Evolutionary conservation across 176 grass and related monocot species (phyloP), one percentile per base, ranked within the genome.

Genomic region (Ensete ventricosum): DNA sequence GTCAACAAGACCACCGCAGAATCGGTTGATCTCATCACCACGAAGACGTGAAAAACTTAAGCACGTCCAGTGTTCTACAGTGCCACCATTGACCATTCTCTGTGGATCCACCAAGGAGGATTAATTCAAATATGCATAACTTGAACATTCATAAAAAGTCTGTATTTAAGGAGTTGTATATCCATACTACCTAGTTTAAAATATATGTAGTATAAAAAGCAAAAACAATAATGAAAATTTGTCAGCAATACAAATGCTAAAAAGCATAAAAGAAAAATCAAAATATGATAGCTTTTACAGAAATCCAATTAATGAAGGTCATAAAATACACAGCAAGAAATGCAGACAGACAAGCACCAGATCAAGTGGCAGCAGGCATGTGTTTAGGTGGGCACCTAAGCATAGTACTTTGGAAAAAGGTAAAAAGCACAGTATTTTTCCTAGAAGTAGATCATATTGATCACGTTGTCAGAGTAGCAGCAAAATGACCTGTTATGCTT

Each of bases 81-180:
- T 66, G 66, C 69, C 85, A 65, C 88, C 88, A 81, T 87, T 72
- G 17, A 91, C 53, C 73, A 91, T 62, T 85, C 65, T 83, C 82
- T 88, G 76, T 34, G 29, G 52, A 78, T 64, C 3, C 12, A 74
- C 1, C 1, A 50, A 7, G 21, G 27, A 69, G 13, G 14, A 60
- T 60, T 17, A 60, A 17, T 19, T 20, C 57, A 60, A 60, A 19
- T 60, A n/a, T 60, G 17, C 57, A 21, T n/a, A 60, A 60, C 16
- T 60, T n/a, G 19, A 5, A 60, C 57, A 66, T 23, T 26, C 14
- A 27, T 4, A 29, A 1, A 14, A 25, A 4, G 19, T 5, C 27
- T 66, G 63, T 14, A 27, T 66, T 26, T 4, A 25, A 13, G 11
- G 9, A 65, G 8, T 26, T 65, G 8, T 65, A 26, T 65, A 65